Percentiles rank a stretch among this genome's conserved stretches.
Conservation (phyloP, 208 protist species). For the Crithidia brevicula region DNA sequence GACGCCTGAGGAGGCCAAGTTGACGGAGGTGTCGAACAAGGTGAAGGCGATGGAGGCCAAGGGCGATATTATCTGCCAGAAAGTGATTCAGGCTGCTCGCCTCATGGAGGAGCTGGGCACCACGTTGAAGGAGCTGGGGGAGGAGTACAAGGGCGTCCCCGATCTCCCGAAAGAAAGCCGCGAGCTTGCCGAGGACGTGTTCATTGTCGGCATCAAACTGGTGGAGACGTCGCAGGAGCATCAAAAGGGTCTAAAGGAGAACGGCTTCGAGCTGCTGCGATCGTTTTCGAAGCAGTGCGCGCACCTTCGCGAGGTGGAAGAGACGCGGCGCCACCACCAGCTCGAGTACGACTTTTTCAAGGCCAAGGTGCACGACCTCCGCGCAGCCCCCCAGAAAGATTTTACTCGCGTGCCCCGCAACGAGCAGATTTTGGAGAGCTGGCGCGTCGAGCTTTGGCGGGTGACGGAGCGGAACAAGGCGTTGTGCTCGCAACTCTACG, state of each 20-base stretch:
- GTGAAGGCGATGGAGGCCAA: conserved; percentile 52
- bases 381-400: conserved; percentile 55
- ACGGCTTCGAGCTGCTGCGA: conserved; percentile 65
- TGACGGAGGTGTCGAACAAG: conserved; percentile 52
- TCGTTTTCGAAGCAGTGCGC: conserved; percentile 48
- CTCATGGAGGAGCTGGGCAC: conserved; percentile 78
- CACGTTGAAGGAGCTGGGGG: conserved; percentile 71
- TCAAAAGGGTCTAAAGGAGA: conserved; percentile 60
- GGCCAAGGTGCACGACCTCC: conserved; percentile 69
- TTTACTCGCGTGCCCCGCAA: conserved; percentile 75
- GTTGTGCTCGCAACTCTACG: conserved; percentile 66
- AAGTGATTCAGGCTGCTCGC: conserved; percentile 54
- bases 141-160: conserved; percentile 67
- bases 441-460: conserved; percentile 78
- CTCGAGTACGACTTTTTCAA: conserved; percentile 88
- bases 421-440: conserved; percentile 74
- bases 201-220: conserved; percentile 55
- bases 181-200: conserved; percentile 59
- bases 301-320: conserved; percentile 58
- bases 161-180: conserved; percentile 58
- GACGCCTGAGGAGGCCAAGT: conserved; percentile 37
- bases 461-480: conserved; percentile 64
- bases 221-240: conserved; percentile 57
- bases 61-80: conserved; percentile 50
- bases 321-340: conserved; percentile 54